Evolutionary conservation across 140 eudicot species (phyloP), one percentile per base, ranked within the genome.

Genomic region (Flaveria floridana): DNA sequence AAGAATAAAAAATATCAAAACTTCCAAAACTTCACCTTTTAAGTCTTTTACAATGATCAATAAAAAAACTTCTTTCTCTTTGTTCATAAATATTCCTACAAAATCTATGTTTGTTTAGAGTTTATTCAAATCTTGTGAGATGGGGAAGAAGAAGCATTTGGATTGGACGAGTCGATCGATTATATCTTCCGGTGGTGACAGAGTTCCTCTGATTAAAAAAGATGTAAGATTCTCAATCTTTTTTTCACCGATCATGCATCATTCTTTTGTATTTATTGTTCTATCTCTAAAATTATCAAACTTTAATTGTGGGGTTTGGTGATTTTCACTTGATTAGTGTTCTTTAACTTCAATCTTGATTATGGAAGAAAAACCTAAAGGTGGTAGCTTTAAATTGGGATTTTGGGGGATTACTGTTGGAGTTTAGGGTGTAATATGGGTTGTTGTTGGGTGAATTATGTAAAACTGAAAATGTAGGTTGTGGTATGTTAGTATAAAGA

Each of bases 131-230:
- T 55, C 65, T 19, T 79, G 75, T 77, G 75, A 81, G 46, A 82
- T 82, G 86, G 86, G 83, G 19, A 82, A 79, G 82, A 83, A 79
- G 58, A 41, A 74, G 55, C 75, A 79, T 68, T 75, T 79, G 71
- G 84, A 83, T 83, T 83, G 86, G 84, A 71, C 86, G 18, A 67
- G 84, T 39, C 48, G 81, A 51, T 83, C 86, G 58, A 83, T 82
- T n/a, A 82, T 79, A 62, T 78, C 86, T 26, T 73, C 84, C 23
- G 83, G 86, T 20, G 71, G 52, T 71, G 77, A 78, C n/a, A 79
- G 81, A 79, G 81, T 46, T 41, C 82, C 86, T 6, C 76, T 83
- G 2, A 74, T 83, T 7, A 75, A 26, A 57, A 82, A 82, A 74
- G 74, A 70, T 59, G 87, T 83, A 79, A 69, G 47, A 18, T 61